Conservation (phyloP, 495 filamentous ascomycete genomes). For the Aspergillus funiculosus region DNA sequence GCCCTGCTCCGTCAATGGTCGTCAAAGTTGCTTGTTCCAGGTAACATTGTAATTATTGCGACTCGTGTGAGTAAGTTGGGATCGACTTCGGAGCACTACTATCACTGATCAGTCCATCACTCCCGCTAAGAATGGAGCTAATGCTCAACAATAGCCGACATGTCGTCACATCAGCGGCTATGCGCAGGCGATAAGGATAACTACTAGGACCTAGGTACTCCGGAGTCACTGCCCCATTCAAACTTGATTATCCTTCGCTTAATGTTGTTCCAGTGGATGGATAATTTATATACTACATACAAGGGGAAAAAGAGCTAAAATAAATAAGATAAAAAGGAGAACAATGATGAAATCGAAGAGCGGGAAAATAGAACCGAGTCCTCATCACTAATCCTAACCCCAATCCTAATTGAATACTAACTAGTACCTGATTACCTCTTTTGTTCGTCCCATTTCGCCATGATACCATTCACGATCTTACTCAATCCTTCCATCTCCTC, state of each 20-base stretch:
- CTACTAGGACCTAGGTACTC: too few species aligned
- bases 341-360: neutral
- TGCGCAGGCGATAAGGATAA: neutral
- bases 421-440: slow-evolving; percentile 10
- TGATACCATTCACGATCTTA: slow-evolving; percentile 62
- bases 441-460: slow-evolving; percentile 45
- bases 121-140: neutral
- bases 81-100: neutral
- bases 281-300: too few species aligned
- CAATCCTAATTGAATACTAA: neutral
- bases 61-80: neutral
- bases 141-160: neutral
- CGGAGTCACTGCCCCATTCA: too few species aligned
- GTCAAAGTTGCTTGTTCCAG: slow-evolving; percentile 3
- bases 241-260: neutral
- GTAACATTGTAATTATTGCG: too few species aligned
- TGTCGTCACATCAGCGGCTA: neutral
- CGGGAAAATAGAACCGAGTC: neutral
- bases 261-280: neutral
- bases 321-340: neutral
- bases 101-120: neutral
- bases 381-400: too few species aligned
- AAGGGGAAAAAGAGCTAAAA: neutral
- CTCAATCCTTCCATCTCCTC: slow-evolving; percentile 90
- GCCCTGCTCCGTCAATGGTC: slow-evolving; percentile 2